Evolutionary conservation across 805 yeast species (phyloP), one percentile per base, ranked within the genome.

Genomic region (Lachancea kluyveri): DNA sequence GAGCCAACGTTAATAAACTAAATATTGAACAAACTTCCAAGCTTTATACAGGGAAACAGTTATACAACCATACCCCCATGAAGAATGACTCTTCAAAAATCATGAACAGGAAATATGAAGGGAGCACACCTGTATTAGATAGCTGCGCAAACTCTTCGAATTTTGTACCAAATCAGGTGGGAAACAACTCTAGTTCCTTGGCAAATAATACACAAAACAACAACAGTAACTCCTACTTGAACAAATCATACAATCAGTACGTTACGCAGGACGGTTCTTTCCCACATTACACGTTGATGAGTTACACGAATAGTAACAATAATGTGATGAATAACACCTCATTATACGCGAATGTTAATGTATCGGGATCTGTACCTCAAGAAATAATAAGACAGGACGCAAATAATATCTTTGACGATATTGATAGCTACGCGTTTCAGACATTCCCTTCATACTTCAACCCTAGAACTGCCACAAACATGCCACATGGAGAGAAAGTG

Each of bases 401-500:
- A 7, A 28, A 28, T 15, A 30, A 33, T 13, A 24, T 28, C 4
- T 33, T 33, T 15, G 32, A 28, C 15, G 37, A 33, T 12, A 28
- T 33, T 12, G 37, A 33, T 17, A 24, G 24, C 8, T 33, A 28
- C 21, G 21, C 32, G 7, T 33, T 33, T 27, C 37, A 33, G 17
- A 33, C 32, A 4, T 65, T 73, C 32, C 78, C 80, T 1, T 39
- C 59, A 1, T 46, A 48, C 9, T 79, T 81, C 48, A 68, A 79
- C 37, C 90, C 90, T 8, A 64, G 85, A 46, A 56, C 57, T 18
- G 74, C 76, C 3, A 59, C 68, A 6, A 77, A 74, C 51, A 80
- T 82, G 87, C 66, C 75, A 1, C 71, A 67, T 40, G 61, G 57
- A 28, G 90, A 82, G 45, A 82, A 81, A 45, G 82, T 82, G 1